These are phyloP conservation scores for Cryptococcus sp. DNA, from an alignment of 1,284 basidiomycete genomes.

Conservation along the genomic window DNA sequence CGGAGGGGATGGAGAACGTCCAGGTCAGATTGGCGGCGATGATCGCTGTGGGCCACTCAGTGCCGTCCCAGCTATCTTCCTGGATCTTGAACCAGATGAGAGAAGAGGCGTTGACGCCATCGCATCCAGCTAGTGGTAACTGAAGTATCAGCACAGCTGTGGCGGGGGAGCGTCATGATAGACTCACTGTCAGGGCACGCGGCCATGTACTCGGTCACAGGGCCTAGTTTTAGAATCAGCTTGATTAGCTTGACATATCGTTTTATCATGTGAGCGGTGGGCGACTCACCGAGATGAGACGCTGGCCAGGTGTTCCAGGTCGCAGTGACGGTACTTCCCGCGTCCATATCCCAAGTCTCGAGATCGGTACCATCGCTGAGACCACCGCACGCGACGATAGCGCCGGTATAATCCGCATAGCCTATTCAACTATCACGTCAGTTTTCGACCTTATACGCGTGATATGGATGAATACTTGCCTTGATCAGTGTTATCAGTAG, in stretches of 20 bases:
- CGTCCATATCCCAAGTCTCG: constrained; percentile 21
- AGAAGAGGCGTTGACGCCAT: constrained; percentile 26
- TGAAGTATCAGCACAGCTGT: too few species aligned
- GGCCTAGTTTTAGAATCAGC: constrained; percentile 10
- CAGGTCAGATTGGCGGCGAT: constrained; percentile 14
- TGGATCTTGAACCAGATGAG: constrained; percentile 40
- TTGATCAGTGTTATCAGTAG: constrained; percentile 27
- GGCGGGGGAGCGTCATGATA: too few species aligned
- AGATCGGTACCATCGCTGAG: constrained; percentile 17
- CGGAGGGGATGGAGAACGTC: constrained; percentile 28
- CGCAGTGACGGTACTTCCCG: constrained; percentile 22
- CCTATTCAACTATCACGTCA: constrained; percentile 12
- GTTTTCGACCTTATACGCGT: neutral
- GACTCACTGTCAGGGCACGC: constrained; percentile 15
- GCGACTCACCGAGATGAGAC: constrained; percentile 13
- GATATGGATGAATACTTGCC: constrained; percentile 7
- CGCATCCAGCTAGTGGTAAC: constrained; percentile 16
- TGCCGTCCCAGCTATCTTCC: constrained; percentile 21
- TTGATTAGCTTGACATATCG: too few species aligned
- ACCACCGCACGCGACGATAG: constrained; percentile 30
- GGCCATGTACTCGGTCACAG: constrained; percentile 29
- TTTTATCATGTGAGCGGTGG: too few species aligned
- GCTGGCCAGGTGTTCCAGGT: constrained; percentile 26
- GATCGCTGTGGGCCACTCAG: constrained; percentile 26
- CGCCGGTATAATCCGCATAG: constrained; percentile 22